Conservation (phyloP, 495 filamentous ascomycete genomes). For the Beverwykella pulmonaria region DNA sequence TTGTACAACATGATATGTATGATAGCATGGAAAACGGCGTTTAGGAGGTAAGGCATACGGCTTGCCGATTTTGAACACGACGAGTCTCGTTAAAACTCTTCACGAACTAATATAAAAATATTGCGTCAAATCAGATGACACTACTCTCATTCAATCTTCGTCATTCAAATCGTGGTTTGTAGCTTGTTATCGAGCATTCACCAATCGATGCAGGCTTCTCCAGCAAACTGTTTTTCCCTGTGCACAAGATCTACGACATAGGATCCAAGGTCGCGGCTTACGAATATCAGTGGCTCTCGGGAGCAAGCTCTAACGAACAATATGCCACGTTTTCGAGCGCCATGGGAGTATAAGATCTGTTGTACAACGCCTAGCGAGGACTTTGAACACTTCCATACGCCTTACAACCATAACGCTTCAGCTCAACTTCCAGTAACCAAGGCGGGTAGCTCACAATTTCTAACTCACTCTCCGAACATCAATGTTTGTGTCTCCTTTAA, state of each 20-base stretch:
- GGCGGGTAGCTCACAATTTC: too few relatives aligned
- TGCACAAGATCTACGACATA: neutral
- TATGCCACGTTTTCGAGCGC: neutral
- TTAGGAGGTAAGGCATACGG: neutral
- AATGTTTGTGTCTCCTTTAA: neutral
- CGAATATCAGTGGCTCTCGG: neutral
- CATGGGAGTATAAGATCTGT: too few relatives aligned
- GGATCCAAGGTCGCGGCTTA: neutral
- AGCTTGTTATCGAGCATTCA: neutral
- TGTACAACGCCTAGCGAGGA: too few relatives aligned
- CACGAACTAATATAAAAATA: neutral
- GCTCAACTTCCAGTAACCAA: too few relatives aligned
- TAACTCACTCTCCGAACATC: too few relatives aligned
- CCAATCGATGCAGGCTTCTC: neutral
- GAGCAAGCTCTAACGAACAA: neutral
- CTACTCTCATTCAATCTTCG: neutral
- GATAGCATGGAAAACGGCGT: neutral
- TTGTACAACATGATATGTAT: neutral
- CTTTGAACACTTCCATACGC: too few relatives aligned
- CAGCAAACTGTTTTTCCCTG: neutral
- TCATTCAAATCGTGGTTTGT: neutral
- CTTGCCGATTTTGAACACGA: neutral
- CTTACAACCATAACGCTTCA: too few relatives aligned
- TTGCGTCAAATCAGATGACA: neutral
- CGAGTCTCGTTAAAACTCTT: neutral